Evolutionary conservation across 1,139 yeast genomes (phyloP), one percentile per base, ranked within the genome.

Genomic region (Kurtzmaniella natalensis): DNA sequence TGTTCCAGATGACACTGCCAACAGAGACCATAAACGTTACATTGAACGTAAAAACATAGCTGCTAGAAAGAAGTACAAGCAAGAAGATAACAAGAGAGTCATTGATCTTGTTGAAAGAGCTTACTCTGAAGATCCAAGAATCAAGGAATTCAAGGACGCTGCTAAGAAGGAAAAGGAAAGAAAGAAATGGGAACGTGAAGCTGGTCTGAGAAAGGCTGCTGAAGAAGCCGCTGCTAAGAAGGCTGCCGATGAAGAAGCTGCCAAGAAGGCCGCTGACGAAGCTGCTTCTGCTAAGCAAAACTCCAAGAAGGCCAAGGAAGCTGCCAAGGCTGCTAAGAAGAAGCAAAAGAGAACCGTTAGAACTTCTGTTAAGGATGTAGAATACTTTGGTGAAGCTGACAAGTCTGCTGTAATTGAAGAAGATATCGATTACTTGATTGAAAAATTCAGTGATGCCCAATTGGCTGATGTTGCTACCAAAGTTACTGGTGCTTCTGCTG

Each of bases 1-100:
- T 60, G 96, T 89, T 55, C 99, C 99, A 47, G 99, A 92, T 71
- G 99, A 92, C 68, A 85, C 96, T 43, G 86, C 95, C 44, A 94
- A 92, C 79, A 88, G 99, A 76, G 98, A 92, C 62, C 95, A 92
- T 77, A 92, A 92, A 75, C 94, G 99, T 71, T 86, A 88, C 72
- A 83, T 89, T 51, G 98, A 92, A 71, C 87, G 92, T 74, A 92
- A 94, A 76, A 92, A 92, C 74, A 76, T 86, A 64, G 89, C 95
- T 48, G 87, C 94, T 43, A 86, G 99, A 72, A 85, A 85, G 74
- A 92, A 92, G 83, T 85, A 79, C 75, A 94, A 94, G 81, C 89
- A 92, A 57, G 97, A 92, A 57, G 99, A 92, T 64, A 89, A 84
- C 70, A 86, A 89, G 61, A 79, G 97, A 59, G 65, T 92, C 47